Evolutionary conservation across 164 flowering plant genomes (phyloP), one percentile per base, ranked within the genome.

Genomic region (Malania oleifera): DNA sequence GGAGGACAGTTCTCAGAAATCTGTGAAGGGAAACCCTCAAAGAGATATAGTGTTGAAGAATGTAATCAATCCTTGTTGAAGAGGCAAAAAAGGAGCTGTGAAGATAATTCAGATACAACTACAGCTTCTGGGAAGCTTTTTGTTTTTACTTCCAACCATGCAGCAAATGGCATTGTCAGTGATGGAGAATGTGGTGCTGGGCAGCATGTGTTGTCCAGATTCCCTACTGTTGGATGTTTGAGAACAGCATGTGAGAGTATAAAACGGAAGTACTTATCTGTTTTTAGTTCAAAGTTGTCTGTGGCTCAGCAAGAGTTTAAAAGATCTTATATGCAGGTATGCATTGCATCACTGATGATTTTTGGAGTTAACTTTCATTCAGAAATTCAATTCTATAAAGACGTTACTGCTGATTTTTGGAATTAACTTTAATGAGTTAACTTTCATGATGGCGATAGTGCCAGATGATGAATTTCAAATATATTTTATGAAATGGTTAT

Each of bases 301-400:
- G 48, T 59, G 47, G 88, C 88, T 63, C 96, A 82, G 52, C 84
- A 75, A 57, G 98, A 92, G 28, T 89, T 89, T 60, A 73, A 49
- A 66, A 85, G 74, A 65, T 70, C 78, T 20, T 69, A 81, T 80
- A 56, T 43, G 54, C 92, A 83, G 96, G 98, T 89, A 77, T 35
- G 39, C 39, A 29, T 50, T 24, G 11, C 20, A 45, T 25, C 13
- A 12, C 26, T 43, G 49, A 52, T 8, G 29, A 47, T 57, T 57
- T 45, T 26, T 38, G 41, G 2, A 38, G 41, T n/a, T n/a, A n/a
- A n/a, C n/a, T n/a, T n/a, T n/a, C n/a, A n/a, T n/a, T n/a, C n/a
- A n/a, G n/a, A n/a, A n/a, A n/a, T n/a, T n/a, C n/a, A n/a, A n/a
- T n/a, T n/a, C n/a, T n/a, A n/a, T n/a, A n/a, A n/a, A n/a, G n/a